Base-by-base conservation (phyloP, 148 eudicot species). In the Amaranthus cruentus region DNA sequence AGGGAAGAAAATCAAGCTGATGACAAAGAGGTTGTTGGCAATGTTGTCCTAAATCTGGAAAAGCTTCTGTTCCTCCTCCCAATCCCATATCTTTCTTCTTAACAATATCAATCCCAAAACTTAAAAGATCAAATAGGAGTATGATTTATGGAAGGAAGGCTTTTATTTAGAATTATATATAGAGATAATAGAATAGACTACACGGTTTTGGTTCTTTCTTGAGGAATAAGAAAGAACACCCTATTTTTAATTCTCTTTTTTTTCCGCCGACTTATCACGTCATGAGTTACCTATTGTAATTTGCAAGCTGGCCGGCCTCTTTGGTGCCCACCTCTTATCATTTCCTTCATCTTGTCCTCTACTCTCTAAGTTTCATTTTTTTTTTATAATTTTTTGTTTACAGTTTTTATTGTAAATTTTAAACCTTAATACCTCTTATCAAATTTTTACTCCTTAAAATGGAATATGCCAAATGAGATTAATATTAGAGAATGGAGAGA, bases 1-100 rank as follows among this genome's bases (percentile, higher is more conserved):
- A 94, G 43, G 98, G 97, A n/a, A 94, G 90, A 80, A 91, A 94
- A 84, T 94, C 97, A 74, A 94, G 96, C 67, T 83, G 93, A 66
- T 73, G 78, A 76, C 98, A 94, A 72, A 87, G 87, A 3, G 83
- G 61, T 14, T 78, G 81, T 72, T 91, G 85, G 74, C 98, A 94
- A 69, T 94, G 97, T 38, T 68, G 75, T 73, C 97, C 98, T 56
- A 94, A 84, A 69, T 91, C 91, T 53, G 97, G 91, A 71, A 88
- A 87, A 70, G 86, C 89, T 84, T 84, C 90, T 46, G 98, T 94
- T 76, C 97, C 96, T 81, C 89, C 89, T 80, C 53, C 85, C 87
- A 86, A 28, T 15, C 10, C 65, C 63, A 0, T 52, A 11, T 73
- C 54, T 47, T 73, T 54, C 8, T 53, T 51, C 7, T 50, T 21